phyloP scores from a whole-genome alignment of 805 yeast species.

The Zygosaccharomyces bailii region DNA sequence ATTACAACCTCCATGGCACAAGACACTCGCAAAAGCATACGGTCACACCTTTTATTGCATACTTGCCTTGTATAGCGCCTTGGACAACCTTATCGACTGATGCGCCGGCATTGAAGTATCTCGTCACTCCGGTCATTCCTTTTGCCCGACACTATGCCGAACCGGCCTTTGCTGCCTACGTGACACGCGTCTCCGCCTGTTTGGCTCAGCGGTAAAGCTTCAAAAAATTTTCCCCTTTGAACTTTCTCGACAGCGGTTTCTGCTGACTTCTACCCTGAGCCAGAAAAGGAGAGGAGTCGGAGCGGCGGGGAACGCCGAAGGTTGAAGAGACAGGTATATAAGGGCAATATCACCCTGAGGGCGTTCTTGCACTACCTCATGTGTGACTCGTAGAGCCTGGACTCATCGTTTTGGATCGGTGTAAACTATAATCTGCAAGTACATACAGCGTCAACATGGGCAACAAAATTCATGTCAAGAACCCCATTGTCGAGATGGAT shows the following conservation, averaged over 20 bases:
- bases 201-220: neutral
- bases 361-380: neutral
- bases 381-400: neutral
- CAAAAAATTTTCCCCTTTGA: neutral
- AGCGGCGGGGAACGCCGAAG: neutral
- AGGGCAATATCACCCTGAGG: neutral
- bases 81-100: no score
- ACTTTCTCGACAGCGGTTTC: neutral
- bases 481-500: conserved; percentile 94
- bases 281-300: neutral
- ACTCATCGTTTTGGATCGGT: neutral
- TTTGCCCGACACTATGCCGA: neutral
- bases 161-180: neutral
- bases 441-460: conserved; percentile 16
- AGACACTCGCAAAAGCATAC: no score
- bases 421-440: neutral
- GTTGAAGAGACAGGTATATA: neutral
- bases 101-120: neutral
- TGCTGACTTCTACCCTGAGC: neutral
- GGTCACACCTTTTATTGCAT: no score
- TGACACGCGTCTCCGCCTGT: neutral
- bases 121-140: neutral
- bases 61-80: no score
- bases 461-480: conserved; percentile 68
- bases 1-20: no score